phyloP scores from a whole-genome alignment of 139 green algal species.

The Chlamydomonas eustigma region DNA sequence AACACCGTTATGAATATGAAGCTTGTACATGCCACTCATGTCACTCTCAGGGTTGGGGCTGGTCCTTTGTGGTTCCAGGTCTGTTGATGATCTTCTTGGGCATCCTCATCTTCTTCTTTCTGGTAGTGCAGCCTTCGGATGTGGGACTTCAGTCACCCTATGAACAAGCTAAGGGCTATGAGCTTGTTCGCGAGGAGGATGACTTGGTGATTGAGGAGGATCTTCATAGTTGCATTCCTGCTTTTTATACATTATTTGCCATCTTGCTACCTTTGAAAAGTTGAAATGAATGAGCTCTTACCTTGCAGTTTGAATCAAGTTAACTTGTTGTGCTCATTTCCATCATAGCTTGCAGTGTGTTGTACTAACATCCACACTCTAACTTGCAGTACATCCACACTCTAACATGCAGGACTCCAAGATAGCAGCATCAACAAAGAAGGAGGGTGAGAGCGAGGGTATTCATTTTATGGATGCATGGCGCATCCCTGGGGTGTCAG shows the following conservation, averaged over 20 bases:
- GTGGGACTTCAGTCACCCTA: slow-evolving; percentile 45
- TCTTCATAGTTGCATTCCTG: no score
- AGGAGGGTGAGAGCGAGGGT: slow-evolving; percentile 26
- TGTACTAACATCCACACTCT: no score
- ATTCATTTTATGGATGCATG: slow-evolving; percentile 80
- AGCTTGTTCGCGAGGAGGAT: neutral
- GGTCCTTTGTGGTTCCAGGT: slow-evolving; percentile 83
- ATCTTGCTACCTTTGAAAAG: no score
- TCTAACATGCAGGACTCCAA: no score
- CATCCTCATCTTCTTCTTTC: slow-evolving; percentile 63
- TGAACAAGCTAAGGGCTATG: slow-evolving; percentile 10
- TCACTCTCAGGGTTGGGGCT: slow-evolving; percentile 79
- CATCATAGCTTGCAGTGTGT: no score
- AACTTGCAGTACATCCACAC: no score
- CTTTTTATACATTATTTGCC: no score
- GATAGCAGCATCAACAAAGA: neutral
- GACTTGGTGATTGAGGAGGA: neutral
- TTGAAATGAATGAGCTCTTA: no score
- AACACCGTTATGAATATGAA: no score
- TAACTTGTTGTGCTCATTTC: no score
- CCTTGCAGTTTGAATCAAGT: no score
- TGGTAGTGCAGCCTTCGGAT: slow-evolving; percentile 80
- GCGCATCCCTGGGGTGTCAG: slow-evolving; percentile 83
- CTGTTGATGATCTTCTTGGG: slow-evolving; percentile 47
- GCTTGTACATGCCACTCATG: neutral